phyloP scores from a whole-genome alignment of 768 basidiomycete genomes.

The Amanita polypyramis region DNA sequence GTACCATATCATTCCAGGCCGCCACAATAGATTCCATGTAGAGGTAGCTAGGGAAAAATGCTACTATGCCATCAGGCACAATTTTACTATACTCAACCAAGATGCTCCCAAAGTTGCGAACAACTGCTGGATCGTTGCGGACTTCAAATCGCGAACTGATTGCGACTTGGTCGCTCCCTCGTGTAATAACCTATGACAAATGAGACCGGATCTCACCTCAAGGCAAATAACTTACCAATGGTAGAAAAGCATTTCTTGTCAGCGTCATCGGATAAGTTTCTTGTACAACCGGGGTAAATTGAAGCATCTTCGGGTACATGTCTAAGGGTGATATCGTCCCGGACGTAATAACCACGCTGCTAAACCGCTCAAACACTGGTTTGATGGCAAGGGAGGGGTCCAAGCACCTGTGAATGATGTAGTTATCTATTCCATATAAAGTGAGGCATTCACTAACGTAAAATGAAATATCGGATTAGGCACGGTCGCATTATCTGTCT shows the following conservation, averaged over 20 bases:
- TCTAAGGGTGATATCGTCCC: conserved; percentile 97
- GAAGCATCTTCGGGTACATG: conserved; percentile 99
- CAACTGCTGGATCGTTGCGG: conserved; percentile 96
- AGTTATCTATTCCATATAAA: neutral
- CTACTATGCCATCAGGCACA: conserved; percentile 96
- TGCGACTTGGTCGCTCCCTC: conserved; percentile 96
- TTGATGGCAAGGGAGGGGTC: conserved; percentile 97
- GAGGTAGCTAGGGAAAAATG: conserved; percentile 98
- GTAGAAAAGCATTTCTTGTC: conserved; percentile 91
- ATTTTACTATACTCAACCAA: conserved; percentile 96
- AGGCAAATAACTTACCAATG: conserved; percentile 52
- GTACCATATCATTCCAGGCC: conserved; percentile 99
- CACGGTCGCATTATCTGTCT: conserved; percentile 96
- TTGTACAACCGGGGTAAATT: conserved; percentile 93
- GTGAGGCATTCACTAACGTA: conserved; percentile 38
- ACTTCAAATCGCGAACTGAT: conserved; percentile 99
- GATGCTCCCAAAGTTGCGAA: conserved; percentile 97
- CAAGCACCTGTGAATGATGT: conserved; percentile 57
- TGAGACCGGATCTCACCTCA: neutral
- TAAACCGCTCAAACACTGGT: conserved; percentile 96
- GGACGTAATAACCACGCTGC: conserved; percentile 96
- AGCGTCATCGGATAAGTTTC: conserved; percentile 98
- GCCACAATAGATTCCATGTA: conserved; percentile 99
- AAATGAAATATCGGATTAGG: conserved; percentile 99
- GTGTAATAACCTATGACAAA: conserved; percentile 74